Base-by-base conservation (phyloP, 2,329 filamentous ascomycete genomes). In the Keithomyces neogunnii region DNA sequence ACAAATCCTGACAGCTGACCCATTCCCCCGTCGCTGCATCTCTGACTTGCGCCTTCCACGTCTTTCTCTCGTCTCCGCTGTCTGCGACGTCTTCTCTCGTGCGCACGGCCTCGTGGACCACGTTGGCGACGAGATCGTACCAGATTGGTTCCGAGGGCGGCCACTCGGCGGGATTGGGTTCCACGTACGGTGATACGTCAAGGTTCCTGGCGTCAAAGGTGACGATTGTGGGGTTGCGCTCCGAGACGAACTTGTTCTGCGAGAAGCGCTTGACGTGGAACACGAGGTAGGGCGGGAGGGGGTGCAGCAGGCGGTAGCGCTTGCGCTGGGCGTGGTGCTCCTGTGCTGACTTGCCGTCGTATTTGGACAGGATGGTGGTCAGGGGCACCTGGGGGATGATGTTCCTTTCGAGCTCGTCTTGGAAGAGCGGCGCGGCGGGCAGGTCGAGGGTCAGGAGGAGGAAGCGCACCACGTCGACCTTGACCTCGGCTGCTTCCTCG, bases 231-330 rank as follows among this genome's bases (percentile, higher is more conserved):
- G 92, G 93, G 67, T 99, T 99, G 48, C 93, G 87, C 71, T 97
- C 92, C 2, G 86, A 82, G 26, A 99, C 88, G 64, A 99, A 99
- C 67, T 96, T 96, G 75, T 99, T 99, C 58, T 87, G 85, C 59
- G 85, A 89, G 77, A 99, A 99, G 60, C 93, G 89, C 73, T 97
- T 97, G 73, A 97, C 85, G 73, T 99, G 92, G 72, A 99, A 89
- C 49, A 93, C 75, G 19, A 99, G 81, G 65, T 86, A 97, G 0
- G 91, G 92, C 1, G 93, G 93, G 0, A 99, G 77, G 0, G 93
- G 93, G 62, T 96, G 91, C 46, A 95, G 73, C 4, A 99, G 77
- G 13, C 92, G 84, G 70, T 96, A 96, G 35, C 93, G 85, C 61
- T 92, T 87, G 56, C 93, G 84, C 61, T 92, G 88, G 49, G 90